Conservation (phyloP, 768 basidiomycete genomes). For the Cystobasidiopsis lactophilus region DNA sequence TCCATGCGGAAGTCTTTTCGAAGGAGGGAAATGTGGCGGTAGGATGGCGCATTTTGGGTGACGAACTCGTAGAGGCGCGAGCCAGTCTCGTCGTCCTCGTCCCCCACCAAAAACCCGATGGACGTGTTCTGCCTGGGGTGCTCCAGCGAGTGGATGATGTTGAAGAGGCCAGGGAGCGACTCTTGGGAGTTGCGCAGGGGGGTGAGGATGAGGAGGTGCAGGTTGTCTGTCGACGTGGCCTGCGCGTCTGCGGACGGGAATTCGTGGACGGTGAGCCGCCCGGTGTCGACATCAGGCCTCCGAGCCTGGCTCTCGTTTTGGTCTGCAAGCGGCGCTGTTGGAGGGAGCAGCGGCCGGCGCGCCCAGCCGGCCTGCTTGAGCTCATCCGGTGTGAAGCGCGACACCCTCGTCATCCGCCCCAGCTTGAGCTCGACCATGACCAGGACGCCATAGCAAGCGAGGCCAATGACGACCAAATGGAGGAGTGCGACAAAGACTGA, state of each 20-base stretch:
- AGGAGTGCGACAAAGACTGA: background rate
- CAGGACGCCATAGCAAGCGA: background rate
- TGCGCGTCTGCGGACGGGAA: background rate
- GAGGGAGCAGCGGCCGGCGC: background rate
- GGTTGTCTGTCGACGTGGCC: background rate
- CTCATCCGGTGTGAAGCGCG: slow-evolving; percentile 10
- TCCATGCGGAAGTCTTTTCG: slow-evolving; percentile 10
- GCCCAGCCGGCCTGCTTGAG: background rate
- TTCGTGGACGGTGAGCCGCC: background rate
- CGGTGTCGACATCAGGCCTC: background rate
- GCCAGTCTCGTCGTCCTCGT: slow-evolving; percentile 11
- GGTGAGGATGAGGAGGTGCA: slow-evolving; percentile 11
- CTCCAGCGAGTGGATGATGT: slow-evolving; percentile 1
- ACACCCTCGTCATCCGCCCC: slow-evolving; percentile 5
- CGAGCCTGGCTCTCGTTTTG: no score
- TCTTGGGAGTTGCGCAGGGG: slow-evolving; percentile 8
- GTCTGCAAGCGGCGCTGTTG: background rate
- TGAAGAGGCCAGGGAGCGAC: slow-evolving; percentile 7
- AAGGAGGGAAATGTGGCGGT: slow-evolving; percentile 4
- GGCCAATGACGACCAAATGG: background rate
- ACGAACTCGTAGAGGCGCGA: background rate
- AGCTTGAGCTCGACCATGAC: slow-evolving; percentile 6
- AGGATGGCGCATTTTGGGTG: background rate
- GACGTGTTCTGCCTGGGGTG: slow-evolving; percentile 8
- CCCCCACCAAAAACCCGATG: slow-evolving; percentile 12